These are phyloP conservation scores for Suillus plorans DNA, from an alignment of 768 basidiomycete genomes.

Conservation along the genomic window DNA sequence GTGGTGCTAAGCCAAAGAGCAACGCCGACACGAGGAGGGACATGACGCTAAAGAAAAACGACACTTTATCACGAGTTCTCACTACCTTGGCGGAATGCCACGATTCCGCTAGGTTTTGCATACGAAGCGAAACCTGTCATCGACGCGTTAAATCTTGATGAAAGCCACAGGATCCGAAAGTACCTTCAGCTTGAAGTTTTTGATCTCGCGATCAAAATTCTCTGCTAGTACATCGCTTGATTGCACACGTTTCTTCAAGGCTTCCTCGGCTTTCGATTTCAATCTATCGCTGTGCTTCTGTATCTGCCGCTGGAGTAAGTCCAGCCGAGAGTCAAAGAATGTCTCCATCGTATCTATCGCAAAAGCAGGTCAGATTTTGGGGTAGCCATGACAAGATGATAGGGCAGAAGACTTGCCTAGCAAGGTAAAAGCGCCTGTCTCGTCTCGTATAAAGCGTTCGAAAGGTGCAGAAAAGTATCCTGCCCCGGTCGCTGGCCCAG, in stretches of 20 bases:
- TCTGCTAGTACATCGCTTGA: slow-evolving; percentile 67
- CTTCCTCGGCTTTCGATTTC: slow-evolving; percentile 79
- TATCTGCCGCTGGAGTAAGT: slow-evolving; percentile 78
- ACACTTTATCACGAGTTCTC: slow-evolving; percentile 78
- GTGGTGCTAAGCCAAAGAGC: slow-evolving; percentile 82
- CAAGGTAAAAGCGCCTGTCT: slow-evolving; percentile 79
- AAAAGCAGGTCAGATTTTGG: neutral
- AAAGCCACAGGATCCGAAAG: slow-evolving; percentile 8
- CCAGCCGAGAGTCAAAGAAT: slow-evolving; percentile 89
- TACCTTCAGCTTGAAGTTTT: slow-evolving; percentile 85
- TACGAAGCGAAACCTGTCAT: slow-evolving; percentile 71
- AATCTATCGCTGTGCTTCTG: slow-evolving; percentile 85
- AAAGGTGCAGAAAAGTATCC: slow-evolving; percentile 69
- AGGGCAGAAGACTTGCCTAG: slow-evolving; percentile 54
- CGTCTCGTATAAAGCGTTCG: slow-evolving; percentile 74
- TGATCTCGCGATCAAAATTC: slow-evolving; percentile 84
- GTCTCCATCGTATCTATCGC: slow-evolving; percentile 87
- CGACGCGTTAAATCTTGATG: neutral
- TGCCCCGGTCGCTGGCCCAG: slow-evolving; percentile 23
- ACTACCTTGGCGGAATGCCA: slow-evolving; percentile 95
- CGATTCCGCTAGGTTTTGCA: slow-evolving; percentile 71
- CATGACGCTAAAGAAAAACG: slow-evolving; percentile 95
- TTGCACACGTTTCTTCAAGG: slow-evolving; percentile 59
- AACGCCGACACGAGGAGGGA: slow-evolving; percentile 81
- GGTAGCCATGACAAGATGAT: neutral